Conservation (phyloP, 2,329 filamentous ascomycete species). For the Bisporella sp. region DNA sequence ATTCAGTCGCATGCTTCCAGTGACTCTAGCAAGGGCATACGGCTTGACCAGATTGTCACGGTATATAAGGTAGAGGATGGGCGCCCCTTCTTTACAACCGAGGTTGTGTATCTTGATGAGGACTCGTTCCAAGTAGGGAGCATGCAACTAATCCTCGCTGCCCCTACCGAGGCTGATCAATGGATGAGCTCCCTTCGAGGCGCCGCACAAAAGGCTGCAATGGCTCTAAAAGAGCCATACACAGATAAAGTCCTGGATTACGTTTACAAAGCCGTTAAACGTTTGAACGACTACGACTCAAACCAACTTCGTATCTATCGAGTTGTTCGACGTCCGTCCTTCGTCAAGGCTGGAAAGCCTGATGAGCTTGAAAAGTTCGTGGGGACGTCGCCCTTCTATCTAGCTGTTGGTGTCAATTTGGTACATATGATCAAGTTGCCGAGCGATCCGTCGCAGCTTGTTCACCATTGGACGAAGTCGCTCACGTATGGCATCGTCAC, state of each 20-base stretch:
- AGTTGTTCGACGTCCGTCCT: constrained; percentile 55
- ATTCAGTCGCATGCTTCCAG: constrained; percentile 39
- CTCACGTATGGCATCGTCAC: constrained; percentile 51
- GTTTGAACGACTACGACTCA: constrained; percentile 62
- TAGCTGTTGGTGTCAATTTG: constrained; percentile 63
- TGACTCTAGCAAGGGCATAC: constrained; percentile 46
- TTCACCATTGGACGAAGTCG: constrained; percentile 19
- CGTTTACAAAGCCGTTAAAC: constrained; percentile 54
- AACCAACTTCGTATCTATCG: constrained; percentile 62
- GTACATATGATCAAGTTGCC: constrained; percentile 61
- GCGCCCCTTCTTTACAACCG: constrained; percentile 57
- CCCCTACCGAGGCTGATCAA: constrained; percentile 55
- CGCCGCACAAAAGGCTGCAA: constrained; percentile 48
- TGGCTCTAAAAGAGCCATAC: constrained; percentile 44
- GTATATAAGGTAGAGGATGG: constrained; percentile 62
- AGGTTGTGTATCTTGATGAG: constrained; percentile 63
- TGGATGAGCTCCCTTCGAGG: constrained; percentile 58
- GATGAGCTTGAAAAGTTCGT: constrained; percentile 58
- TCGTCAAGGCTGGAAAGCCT: constrained; percentile 47
- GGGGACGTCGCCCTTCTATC: constrained; percentile 57
- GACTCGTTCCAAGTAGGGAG: constrained; percentile 52
- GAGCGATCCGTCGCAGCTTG: constrained; percentile 32
- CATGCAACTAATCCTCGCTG: constrained; percentile 57
- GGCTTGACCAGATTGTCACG: constrained; percentile 59
- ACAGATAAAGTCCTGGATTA: constrained; percentile 55